A percentile compares a stretch with the other conserved stretches of the same genome.
Conservation (phyloP, 169 alveolate species). For the Plasmodium falciparum region DNA sequence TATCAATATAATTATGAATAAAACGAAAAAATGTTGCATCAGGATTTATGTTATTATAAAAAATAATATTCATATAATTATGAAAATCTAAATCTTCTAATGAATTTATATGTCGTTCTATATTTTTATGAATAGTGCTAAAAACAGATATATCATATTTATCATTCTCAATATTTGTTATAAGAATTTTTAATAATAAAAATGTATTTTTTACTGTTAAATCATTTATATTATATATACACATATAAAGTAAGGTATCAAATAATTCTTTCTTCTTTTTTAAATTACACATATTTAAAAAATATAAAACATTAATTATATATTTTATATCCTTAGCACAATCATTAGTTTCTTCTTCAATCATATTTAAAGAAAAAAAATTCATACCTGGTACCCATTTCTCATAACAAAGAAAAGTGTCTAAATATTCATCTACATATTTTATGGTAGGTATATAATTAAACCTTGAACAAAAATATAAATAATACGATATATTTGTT, state of each 20-base stretch:
- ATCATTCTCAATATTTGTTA: constrained; percentile 9
- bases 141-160: constrained; percentile 1
- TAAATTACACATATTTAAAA: constrained; percentile 57
- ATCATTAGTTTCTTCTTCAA: constrained; percentile 54
- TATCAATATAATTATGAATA: constrained; percentile 18
- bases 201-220: constrained; percentile 32
- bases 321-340: constrained; percentile 41
- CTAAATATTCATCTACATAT: constrained; percentile 33
- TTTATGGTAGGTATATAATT: constrained; percentile 67
- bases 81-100: constrained; percentile 13
- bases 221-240: constrained; percentile 44
- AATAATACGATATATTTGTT: constrained; percentile 40
- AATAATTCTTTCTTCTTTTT: constrained; percentile 20
- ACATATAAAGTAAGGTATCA: constrained; percentile 41
- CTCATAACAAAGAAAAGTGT: constrained; percentile 1
- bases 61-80: constrained; percentile 26
- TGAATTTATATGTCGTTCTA: constrained; percentile 39
- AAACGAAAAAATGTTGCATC: constrained; percentile 43
- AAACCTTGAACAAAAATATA: constrained; percentile 26
- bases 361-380: constrained; percentile 21
- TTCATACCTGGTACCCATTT: neutral
- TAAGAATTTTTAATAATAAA: constrained; percentile 20
- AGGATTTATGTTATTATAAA: constrained; percentile 14
- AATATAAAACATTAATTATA: constrained; percentile 27
- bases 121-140: constrained; percentile 34